Base-by-base conservation (phyloP, 805 yeast genomes). In the Pichia cabralensis region DNA sequence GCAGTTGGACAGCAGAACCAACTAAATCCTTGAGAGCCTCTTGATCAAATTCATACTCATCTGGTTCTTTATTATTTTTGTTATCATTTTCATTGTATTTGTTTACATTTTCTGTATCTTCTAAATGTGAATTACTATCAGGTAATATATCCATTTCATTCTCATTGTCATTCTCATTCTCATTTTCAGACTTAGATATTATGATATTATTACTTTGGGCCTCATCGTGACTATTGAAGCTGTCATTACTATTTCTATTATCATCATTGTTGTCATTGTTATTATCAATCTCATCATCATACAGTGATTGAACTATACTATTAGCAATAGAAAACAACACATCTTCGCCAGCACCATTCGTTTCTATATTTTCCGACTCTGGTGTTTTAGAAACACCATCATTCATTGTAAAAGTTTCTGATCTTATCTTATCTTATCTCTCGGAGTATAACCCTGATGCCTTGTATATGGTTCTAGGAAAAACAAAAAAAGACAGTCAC, bases 401-500 rank as follows among this genome's bases (percentile, higher is more conserved):
- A n/a, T n/a, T n/a, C n/a, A n/a, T n/a, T n/a, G n/a, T n/a, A n/a
- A n/a, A n/a, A n/a, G n/a, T n/a, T n/a, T n/a, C n/a, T n/a, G n/a
- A n/a, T n/a, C n/a, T 6, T 24, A 24, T 15, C 28, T 19, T 14
- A 28, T 31, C 35, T 35, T 26, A 31, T 24, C 15, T 20, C 12
- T 14, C 29, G 27, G 30, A 25, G 15, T 7, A 8, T n/a, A n/a
- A n/a, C n/a, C n/a, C n/a, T n/a, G 20, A 16, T 27, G 14, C 14
- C 27, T 25, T 17, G 27, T 15, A 25, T 6, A 11, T 25, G 28
- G 38, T 17, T 28, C 12, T 10, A 22, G 12, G 41, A 38, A 38
- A 38, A 38, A 30, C 38, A 38, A 38, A 38, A 38, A 38, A 41
- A 41, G 35, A 38, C 44, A 41, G 44, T 41, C 44, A 41, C 42